These are phyloP conservation scores for Mycena epipterygia DNA, from an alignment of 768 basidiomycete genomes.

Conservation along the genomic window DNA sequence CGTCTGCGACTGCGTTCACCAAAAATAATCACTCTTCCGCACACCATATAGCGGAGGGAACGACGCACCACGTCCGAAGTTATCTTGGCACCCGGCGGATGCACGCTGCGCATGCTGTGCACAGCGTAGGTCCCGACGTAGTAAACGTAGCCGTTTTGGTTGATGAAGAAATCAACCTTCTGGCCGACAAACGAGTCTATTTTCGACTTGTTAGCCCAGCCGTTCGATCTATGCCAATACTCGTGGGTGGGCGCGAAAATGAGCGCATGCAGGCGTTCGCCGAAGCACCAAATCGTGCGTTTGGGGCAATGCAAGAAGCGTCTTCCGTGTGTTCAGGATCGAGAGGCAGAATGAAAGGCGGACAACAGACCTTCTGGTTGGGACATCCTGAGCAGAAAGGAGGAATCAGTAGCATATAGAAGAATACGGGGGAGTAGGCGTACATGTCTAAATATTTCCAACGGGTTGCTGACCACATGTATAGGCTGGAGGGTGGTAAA, in stretches of 20 bases:
- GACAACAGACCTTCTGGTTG: neutral
- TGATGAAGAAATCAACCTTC: constrained; percentile 9
- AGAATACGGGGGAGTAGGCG: neutral
- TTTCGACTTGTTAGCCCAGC: neutral
- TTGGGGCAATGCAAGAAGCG: constrained; percentile 2
- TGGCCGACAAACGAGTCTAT: neutral
- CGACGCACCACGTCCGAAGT: constrained; percentile 1
- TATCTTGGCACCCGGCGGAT: constrained; percentile 2
- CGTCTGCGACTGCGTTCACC: neutral
- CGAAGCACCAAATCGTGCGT: neutral
- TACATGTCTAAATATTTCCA: neutral
- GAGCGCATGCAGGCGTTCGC: neutral
- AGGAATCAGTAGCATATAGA: neutral
- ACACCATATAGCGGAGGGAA: neutral
- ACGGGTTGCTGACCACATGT: neutral
- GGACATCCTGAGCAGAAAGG: neutral
- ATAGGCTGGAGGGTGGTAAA: neutral
- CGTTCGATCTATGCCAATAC: neutral
- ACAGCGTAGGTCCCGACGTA: neutral
- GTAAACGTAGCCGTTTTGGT: neutral
- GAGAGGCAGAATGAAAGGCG: neutral
- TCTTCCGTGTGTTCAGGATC: neutral
- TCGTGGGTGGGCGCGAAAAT: constrained; percentile 2
- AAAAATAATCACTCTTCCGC: neutral
- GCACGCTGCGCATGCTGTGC: neutral